Evolutionary conservation across 805 yeast genomes (phyloP).

Genomic region (Ogataea nitratoaversa): DNA sequence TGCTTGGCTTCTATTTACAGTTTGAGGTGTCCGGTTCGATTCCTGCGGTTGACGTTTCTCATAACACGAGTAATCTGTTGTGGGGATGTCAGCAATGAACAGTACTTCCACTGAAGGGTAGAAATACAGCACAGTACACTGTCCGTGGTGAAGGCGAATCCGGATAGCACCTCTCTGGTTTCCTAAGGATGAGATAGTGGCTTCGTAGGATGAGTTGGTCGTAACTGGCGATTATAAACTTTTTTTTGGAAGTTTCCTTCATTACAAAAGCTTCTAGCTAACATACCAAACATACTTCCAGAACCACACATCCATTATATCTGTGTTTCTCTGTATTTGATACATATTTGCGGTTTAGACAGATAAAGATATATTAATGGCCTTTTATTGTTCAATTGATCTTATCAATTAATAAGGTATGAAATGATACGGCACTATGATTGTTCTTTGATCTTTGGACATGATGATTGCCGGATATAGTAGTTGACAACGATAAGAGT

Average conservation of each 20-base stretch:
- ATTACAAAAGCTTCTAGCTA: not conserved
- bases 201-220: slow-evolving; percentile 16
- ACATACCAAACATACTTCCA: not conserved
- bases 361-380: not conserved
- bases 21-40: slow-evolving; percentile 42
- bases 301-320: not conserved
- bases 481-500: no score
- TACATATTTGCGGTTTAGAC: no score
- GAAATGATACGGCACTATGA: no score
- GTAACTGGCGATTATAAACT: slow-evolving; percentile 15
- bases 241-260: slow-evolving; percentile 4
- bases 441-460: no score
- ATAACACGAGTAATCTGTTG: slow-evolving; percentile 31
- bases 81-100: slow-evolving; percentile 28
- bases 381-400: not conserved
- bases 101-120: slow-evolving; percentile 38
- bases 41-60: slow-evolving; percentile 32
- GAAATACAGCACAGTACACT: slow-evolving; percentile 41
- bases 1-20: slow-evolving; percentile 19
- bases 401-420: not conserved
- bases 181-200: slow-evolving; percentile 21
- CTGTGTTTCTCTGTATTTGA: not conserved
- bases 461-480: no score
- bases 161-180: slow-evolving; percentile 36
- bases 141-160: slow-evolving; percentile 38